phyloP scores from a whole-genome alignment of 495 filamentous ascomycete species.

The Podospora didyma region DNA sequence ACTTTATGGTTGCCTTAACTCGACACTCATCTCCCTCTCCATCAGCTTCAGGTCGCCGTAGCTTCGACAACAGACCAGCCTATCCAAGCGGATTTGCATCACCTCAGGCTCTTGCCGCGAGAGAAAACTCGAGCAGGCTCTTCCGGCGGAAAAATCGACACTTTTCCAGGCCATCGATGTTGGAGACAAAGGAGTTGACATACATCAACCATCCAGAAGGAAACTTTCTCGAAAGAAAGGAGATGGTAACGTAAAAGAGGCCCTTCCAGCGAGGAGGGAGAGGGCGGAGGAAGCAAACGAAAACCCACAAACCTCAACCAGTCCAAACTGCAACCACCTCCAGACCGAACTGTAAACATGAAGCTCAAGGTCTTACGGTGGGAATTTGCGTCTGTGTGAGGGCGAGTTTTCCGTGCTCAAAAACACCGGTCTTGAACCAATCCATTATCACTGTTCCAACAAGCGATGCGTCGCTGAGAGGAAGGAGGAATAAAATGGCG shows the following conservation, averaged over 20 bases:
- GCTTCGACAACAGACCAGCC: not conserved
- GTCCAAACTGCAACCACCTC: slow-evolving; percentile 1
- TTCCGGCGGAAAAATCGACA: slow-evolving; percentile 7
- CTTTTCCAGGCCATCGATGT: not conserved
- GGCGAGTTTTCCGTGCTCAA: too few relatives aligned
- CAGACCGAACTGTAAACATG: not conserved
- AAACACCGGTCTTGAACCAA: too few relatives aligned
- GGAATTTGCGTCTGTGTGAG: not conserved
- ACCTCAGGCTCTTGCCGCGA: slow-evolving; percentile 2
- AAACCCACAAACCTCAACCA: not conserved
- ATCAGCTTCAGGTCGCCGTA: not conserved
- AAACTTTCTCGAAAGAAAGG: too few relatives aligned
- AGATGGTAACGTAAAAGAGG: not conserved
- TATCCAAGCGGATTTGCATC: slow-evolving; percentile 2
- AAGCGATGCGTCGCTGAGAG: too few relatives aligned
- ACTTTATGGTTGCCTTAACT: not conserved
- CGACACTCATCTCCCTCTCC: not conserved
- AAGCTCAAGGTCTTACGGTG: slow-evolving; percentile 5
- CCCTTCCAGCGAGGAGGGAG: not conserved
- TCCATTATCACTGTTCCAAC: too few relatives aligned
- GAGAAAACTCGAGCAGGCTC: not conserved
- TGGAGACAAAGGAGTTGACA: too few relatives aligned
- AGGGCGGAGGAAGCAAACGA: slow-evolving; percentile 1
- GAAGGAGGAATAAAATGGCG: too few relatives aligned
- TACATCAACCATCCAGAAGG: not conserved